These are phyloP conservation scores for Penicillium coffeae DNA, from an alignment of 495 filamentous ascomycete genomes.

Conservation along the genomic window DNA sequence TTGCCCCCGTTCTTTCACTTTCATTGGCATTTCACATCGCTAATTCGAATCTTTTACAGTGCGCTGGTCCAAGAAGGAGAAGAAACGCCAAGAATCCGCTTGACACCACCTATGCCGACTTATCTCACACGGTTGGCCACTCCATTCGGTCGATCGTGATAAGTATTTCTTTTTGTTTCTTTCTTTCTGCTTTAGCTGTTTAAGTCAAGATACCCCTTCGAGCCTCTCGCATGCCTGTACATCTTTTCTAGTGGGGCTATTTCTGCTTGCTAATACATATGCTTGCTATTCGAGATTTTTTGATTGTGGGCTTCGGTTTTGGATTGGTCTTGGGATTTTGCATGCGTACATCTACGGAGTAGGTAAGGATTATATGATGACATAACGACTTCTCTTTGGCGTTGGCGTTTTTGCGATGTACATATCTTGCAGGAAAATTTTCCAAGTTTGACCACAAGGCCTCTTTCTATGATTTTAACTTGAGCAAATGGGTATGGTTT, in stretches of 20 bases:
- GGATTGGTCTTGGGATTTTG: background rate
- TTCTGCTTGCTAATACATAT: background rate
- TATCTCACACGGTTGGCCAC: too few relatives aligned
- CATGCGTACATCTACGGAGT: background rate
- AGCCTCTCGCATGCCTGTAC: background rate
- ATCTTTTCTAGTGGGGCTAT: background rate
- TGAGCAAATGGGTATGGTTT: too few relatives aligned
- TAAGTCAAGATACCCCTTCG: background rate
- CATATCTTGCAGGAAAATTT: background rate
- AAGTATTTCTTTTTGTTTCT: background rate
- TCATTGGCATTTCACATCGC: too few relatives aligned
- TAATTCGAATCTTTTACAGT: slow-evolving; percentile 38
- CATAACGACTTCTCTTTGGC: background rate
- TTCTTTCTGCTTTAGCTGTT: background rate
- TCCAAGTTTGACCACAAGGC: background rate
- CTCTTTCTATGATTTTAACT: too few relatives aligned
- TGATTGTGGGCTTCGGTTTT: background rate
- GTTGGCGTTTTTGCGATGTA: background rate
- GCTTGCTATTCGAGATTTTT: background rate
- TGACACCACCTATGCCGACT: too few relatives aligned
- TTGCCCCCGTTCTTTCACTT: background rate
- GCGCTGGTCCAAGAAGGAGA: slow-evolving; percentile 77
- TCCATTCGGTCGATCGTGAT: too few relatives aligned
- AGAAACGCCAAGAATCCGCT: slow-evolving; percentile 50
- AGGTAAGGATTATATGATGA: background rate